These are phyloP conservation scores for Lomentospora prolificans DNA, from an alignment of 2,329 filamentous ascomycete genomes.

Conservation along the genomic window DNA sequence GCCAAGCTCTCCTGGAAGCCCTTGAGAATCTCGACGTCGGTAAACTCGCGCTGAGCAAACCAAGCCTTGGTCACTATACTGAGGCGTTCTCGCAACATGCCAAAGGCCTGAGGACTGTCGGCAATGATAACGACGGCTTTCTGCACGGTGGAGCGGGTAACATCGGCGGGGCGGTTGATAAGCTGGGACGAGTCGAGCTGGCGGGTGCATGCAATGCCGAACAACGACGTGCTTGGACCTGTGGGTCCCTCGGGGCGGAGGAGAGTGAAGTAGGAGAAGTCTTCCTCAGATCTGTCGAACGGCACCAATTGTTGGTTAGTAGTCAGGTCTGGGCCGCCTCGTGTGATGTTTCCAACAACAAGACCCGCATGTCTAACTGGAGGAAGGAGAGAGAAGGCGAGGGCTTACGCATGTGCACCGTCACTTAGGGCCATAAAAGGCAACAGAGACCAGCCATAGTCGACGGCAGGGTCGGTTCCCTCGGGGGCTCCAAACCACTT, in stretches of 20 bases:
- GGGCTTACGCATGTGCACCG: slow-evolving; percentile 78
- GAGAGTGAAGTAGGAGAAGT: slow-evolving; percentile 98
- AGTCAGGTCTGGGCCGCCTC: neutral
- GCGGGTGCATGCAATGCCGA: slow-evolving; percentile 90
- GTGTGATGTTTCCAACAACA: too few relatives aligned
- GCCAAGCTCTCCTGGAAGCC: slow-evolving; percentile 84
- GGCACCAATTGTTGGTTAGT: neutral
- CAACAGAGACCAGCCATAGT: slow-evolving; percentile 83
- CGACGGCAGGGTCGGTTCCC: slow-evolving; percentile 64
- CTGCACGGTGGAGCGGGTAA: slow-evolving; percentile 95
- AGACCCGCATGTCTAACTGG: neutral
- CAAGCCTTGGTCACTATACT: slow-evolving; percentile 87
- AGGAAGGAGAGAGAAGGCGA: neutral
- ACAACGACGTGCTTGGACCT: slow-evolving; percentile 66
- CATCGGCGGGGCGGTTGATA: slow-evolving; percentile 70
- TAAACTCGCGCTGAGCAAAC: slow-evolving; percentile 92
- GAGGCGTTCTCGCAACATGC: slow-evolving; percentile 79
- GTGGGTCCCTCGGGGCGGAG: slow-evolving; percentile 48
- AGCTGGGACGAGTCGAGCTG: slow-evolving; percentile 76
- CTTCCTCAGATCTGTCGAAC: slow-evolving; percentile 63
- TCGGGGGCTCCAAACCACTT: slow-evolving; percentile 74
- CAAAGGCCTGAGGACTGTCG: slow-evolving; percentile 82
- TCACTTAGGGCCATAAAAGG: slow-evolving; percentile 97
- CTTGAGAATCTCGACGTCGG: slow-evolving; percentile 79
- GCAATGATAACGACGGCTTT: slow-evolving; percentile 96